Conservation (phyloP, 2,329 filamentous ascomycete species). For the Alternaria arborescens region DNA sequence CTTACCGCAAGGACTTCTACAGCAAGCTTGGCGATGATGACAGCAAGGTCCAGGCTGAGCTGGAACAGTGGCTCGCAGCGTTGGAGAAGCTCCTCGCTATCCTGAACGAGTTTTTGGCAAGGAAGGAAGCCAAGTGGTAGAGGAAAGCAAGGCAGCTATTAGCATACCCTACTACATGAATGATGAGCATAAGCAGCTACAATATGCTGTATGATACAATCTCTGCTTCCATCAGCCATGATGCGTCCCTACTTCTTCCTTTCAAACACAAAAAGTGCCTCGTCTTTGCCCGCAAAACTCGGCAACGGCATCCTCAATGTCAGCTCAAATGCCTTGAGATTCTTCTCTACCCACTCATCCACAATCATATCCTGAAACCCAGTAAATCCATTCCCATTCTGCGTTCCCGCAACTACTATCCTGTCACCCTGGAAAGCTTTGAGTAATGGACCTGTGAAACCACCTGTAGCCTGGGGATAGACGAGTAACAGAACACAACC, state of each 20-base stretch:
- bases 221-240: neutral
- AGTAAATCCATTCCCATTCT: conserved; percentile 78
- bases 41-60: conserved; percentile 67
- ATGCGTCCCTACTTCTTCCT: conserved; percentile 31
- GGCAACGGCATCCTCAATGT: conserved; percentile 72
- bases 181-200: neutral
- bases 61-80: conserved; percentile 76
- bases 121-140: conserved; percentile 48
- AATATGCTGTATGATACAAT: neutral
- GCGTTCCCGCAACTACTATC: conserved; percentile 76
- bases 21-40: conserved; percentile 78
- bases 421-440: conserved; percentile 68
- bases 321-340: conserved; percentile 66
- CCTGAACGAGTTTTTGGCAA: conserved; percentile 66
- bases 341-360: conserved; percentile 70
- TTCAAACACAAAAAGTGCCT: conserved; percentile 73
- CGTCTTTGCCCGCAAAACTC: conserved; percentile 80
- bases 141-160: neutral
- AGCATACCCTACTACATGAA: conserved; percentile 3
- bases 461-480: conserved; percentile 73
- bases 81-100: conserved; percentile 82
- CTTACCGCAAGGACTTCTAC: conserved; percentile 95
- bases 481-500: conserved; percentile 72
- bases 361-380: conserved; percentile 70
- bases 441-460: conserved; percentile 71